These are phyloP conservation scores for Yamadazyma blattariae DNA, from an alignment of 1,139 yeast genomes.

Conservation along the genomic window DNA sequence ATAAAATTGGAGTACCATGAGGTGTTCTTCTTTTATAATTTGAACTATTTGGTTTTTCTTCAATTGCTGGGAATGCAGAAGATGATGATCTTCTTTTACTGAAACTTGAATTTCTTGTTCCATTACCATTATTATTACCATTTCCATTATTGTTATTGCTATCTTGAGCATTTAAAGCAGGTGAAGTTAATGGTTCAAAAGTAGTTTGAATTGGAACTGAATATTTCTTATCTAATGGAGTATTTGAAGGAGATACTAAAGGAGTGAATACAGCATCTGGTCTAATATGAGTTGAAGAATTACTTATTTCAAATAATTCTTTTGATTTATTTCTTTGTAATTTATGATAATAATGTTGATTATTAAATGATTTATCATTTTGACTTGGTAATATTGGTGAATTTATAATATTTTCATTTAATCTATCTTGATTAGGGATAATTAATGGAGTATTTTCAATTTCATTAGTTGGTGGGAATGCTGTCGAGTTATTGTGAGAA, in stretches of 20 bases:
- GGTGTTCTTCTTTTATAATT: conserved; percentile 41
- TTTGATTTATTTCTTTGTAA: conserved; percentile 16
- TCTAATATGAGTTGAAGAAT: conserved; percentile 26
- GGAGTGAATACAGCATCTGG: conserved; percentile 67
- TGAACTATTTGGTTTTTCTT: conserved; percentile 11
- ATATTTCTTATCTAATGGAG: conserved; percentile 49
- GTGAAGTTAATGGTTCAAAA: conserved; percentile 58
- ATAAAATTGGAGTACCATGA: conserved; percentile 45
- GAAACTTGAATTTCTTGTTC: background rate
- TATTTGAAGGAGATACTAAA: conserved; percentile 69
- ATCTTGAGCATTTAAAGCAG: conserved; percentile 55
- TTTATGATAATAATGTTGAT: conserved; percentile 43
- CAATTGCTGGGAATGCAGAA: conserved; percentile 31
- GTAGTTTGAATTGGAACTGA: conserved; percentile 30
- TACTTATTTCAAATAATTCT: conserved; percentile 13
- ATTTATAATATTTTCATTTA: conserved; percentile 18
- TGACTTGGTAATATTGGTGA: conserved; percentile 47
- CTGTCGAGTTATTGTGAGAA: conserved; percentile 21
- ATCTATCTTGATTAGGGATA: conserved; percentile 9
- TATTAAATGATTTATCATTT: conserved; percentile 41
- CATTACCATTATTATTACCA: conserved; percentile 1
- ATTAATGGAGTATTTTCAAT: conserved; percentile 13
- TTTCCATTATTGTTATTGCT: background rate
- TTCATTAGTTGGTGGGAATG: conserved; percentile 29
- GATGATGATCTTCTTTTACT: conserved; percentile 37